Evolutionary conservation across 352 stramenopile species (phyloP).

Genomic region (Phytophthora sansomeana): DNA sequence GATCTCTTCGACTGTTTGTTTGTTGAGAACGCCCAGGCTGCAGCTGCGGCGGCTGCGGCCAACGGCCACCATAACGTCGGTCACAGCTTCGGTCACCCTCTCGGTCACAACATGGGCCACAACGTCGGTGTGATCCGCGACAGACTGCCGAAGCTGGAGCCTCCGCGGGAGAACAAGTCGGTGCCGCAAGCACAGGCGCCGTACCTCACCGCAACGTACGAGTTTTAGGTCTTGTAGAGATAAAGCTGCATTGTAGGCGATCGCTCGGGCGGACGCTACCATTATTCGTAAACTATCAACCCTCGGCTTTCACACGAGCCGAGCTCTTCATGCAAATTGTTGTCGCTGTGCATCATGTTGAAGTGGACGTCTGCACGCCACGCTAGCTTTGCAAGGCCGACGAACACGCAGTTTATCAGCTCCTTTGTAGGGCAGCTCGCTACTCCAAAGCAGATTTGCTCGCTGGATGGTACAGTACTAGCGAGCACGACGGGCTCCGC

Average conservation of each 20-base stretch:
- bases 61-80: constrained; percentile 32
- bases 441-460: constrained; percentile 16
- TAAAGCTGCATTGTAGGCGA: constrained; percentile 26
- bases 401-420: constrained; percentile 25
- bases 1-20: constrained; percentile 59
- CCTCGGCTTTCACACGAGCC: constrained; percentile 3
- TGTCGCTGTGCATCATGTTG: not conserved
- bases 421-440: not conserved
- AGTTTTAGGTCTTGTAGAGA: constrained; percentile 45
- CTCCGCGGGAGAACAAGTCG: constrained; percentile 25
- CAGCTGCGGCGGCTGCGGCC: constrained; percentile 28
- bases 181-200: constrained; percentile 30
- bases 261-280: not conserved
- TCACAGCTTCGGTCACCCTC: not conserved
- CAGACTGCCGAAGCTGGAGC: constrained; percentile 39
- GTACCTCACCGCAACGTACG: constrained; percentile 46
- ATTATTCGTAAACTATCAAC: constrained; percentile 51
- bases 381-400: constrained; percentile 24
- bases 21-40: constrained; percentile 40
- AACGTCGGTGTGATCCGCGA: constrained; percentile 41
- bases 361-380: constrained; percentile 9
- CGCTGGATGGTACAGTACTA: not conserved
- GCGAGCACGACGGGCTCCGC: too few species aligned
- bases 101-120: not conserved
- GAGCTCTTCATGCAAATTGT: constrained; percentile 16